These are phyloP conservation scores for Kluyveromyces nonfermentans DNA, from an alignment of 805 yeast genomes.

Conservation along the genomic window DNA sequence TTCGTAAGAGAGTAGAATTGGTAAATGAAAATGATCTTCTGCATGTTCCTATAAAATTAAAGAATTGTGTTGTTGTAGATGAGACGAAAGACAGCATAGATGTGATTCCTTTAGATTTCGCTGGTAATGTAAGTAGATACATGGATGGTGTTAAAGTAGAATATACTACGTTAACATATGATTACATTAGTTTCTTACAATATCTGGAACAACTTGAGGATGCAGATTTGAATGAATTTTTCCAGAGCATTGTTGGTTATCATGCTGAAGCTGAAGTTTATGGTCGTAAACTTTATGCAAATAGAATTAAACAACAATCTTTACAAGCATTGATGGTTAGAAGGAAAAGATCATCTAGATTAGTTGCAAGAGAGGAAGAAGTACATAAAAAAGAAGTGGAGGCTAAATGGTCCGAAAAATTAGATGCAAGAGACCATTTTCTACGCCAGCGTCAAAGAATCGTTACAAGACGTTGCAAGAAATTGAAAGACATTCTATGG, in stretches of 20 bases:
- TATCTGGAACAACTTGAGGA: constrained; percentile 7
- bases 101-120: constrained; percentile 23
- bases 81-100: constrained; percentile 14
- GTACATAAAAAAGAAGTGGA: constrained; percentile 37
- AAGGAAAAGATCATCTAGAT: constrained; percentile 64
- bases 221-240: constrained; percentile 9
- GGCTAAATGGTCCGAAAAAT: constrained; percentile 28
- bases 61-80: constrained; percentile 22
- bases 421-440: constrained; percentile 27
- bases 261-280: constrained; percentile 20
- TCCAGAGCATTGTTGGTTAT: constrained; percentile 10
- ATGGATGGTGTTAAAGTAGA: constrained; percentile 14
- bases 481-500: constrained; percentile 24
- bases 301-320: constrained; percentile 53
- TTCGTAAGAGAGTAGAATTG: constrained; percentile 9
- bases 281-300: constrained; percentile 23
- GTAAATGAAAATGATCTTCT: constrained; percentile 5
- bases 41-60: constrained; percentile 21
- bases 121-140: constrained; percentile 24
- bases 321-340: constrained; percentile 54
- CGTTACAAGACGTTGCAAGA: constrained; percentile 17
- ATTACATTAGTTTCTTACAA: constrained; percentile 20
- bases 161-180: constrained; percentile 17
- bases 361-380: constrained; percentile 61
- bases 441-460: constrained; percentile 20